Conservation (phyloP, 352 stramenopile genomes). For the Elongisporangium anandrum region DNA sequence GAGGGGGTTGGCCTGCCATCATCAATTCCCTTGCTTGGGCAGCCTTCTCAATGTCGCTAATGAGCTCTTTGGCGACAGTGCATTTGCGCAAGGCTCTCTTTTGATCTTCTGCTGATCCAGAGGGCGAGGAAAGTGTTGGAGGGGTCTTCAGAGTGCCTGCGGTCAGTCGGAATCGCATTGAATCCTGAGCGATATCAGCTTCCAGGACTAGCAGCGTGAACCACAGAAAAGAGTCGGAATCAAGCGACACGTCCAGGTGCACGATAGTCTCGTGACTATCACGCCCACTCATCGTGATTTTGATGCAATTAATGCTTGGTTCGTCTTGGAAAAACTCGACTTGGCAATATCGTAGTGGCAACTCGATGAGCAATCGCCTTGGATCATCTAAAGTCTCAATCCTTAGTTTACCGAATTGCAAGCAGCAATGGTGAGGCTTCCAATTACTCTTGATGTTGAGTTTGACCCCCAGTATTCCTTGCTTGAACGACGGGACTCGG, state of each 20-base stretch:
- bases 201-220: constrained; percentile 53
- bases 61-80: constrained; percentile 19
- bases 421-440: constrained; percentile 20
- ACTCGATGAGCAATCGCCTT: constrained; percentile 12
- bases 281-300: constrained; percentile 17
- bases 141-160: constrained; percentile 16
- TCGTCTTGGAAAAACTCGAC: constrained; percentile 44
- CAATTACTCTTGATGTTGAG: constrained; percentile 25
- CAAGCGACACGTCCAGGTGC: constrained; percentile 36
- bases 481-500: constrained; percentile 37
- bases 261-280: constrained; percentile 19
- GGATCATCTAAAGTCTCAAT: constrained; percentile 11
- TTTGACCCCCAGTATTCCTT: constrained; percentile 27
- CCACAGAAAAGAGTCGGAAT: constrained; percentile 50
- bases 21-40: constrained; percentile 12
- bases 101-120: constrained; percentile 24
- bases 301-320: constrained; percentile 43
- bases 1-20: constrained; percentile 3
- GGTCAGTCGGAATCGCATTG: constrained; percentile 26
- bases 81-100: constrained; percentile 27
- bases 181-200: constrained; percentile 40
- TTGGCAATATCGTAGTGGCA: constrained; percentile 40
- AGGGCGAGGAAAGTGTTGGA: constrained; percentile 6
- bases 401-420: constrained; percentile 33
- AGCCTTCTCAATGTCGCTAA: constrained; percentile 44